Base-by-base conservation (phyloP, 306 rosid genomes). In the Comarum palustre region DNA sequence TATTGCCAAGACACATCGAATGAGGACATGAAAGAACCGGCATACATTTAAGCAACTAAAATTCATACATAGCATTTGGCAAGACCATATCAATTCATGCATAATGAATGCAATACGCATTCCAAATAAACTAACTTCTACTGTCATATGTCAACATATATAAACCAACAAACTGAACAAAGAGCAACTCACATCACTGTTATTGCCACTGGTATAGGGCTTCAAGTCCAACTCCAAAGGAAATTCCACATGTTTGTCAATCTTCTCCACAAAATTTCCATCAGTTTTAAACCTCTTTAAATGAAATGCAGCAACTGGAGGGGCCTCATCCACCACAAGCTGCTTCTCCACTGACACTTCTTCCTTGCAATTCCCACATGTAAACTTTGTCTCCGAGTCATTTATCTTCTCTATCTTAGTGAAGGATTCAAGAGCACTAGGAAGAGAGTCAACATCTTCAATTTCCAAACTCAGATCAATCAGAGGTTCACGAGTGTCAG, bases 381-480 rank as follows among this genome's bases (percentile, higher is more conserved):
- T 82, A 72, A 94, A 73, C 79, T 70, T 88, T 5, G 77, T 72
- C 69, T 78, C 89, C n/a, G 38, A 46, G 52, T 83, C 91, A 58
- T 88, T 90, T 57, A 94, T 89, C 64, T 71, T 79, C 71, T 94
- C 97, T 80, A 84, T 86, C 82, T 68, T 91, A 52, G 99, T 94
- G 74, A 94, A 94, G 43, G 96, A 94, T 22, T 82, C 81, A 67
- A 94, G 47, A 38, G 99, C 99, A 79, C 80, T 79, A 29, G 85
- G 74, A 70, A 94, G 91, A 52, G 79, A 72, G 45, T 88, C 90
- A 9, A 81, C 93, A 66, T 83, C 81, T 64, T 88, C 93, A 58
- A 94, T 91, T 86, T 90, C 97, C 79, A 94, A 77, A 71, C 99
- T 94, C 78, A 94, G 63, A 77, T 94, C 99, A 76, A 89, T 84